A percentile compares a stretch with the other conserved stretches of the same genome.
These are phyloP conservation scores for Neonectria faginata DNA, from an alignment of 2,329 filamentous ascomycete genomes.

Conservation along the genomic window DNA sequence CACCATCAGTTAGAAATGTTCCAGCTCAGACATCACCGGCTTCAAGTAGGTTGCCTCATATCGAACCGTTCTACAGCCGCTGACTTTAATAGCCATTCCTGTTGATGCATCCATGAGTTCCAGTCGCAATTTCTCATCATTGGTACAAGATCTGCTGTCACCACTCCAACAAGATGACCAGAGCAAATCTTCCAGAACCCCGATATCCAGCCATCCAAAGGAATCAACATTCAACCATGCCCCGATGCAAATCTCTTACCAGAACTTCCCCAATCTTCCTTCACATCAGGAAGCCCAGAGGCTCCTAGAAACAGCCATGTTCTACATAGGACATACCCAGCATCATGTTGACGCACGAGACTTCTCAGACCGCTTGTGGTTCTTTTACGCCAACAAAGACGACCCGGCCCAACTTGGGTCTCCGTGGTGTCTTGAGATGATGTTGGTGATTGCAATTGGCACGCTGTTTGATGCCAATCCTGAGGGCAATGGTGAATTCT, in stretches of 20 bases:
- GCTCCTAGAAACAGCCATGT: slow-evolving; percentile 39
- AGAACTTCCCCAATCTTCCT: slow-evolving; percentile 41
- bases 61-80: rapidly evolving
- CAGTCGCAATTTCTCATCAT: slow-evolving; percentile 42
- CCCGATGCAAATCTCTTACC: slow-evolving; percentile 40
- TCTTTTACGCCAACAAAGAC: slow-evolving; percentile 41
- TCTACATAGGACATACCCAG: slow-evolving; percentile 45
- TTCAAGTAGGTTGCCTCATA: slow-evolving; percentile 33
- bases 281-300: slow-evolving; percentile 40
- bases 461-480: slow-evolving; percentile 42
- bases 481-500: slow-evolving; percentile 42
- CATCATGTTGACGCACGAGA: slow-evolving; percentile 44
- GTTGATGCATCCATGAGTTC: slow-evolving; percentile 43
- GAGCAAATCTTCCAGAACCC: slow-evolving; percentile 36
- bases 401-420: slow-evolving; percentile 39
- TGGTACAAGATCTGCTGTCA: slow-evolving; percentile 41
- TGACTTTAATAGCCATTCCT: slow-evolving; percentile 34
- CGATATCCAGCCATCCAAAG: slow-evolving; percentile 32
- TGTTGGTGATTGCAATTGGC: slow-evolving; percentile 44
- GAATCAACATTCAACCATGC: slow-evolving; percentile 30
- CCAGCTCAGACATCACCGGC: slow-evolving; percentile 36
- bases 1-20: slow-evolving; percentile 28
- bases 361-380: slow-evolving; percentile 45
- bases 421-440: slow-evolving; percentile 45
- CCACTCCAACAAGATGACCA: slow-evolving; percentile 33